Evolutionary conservation across 164 flowering plant genomes (phyloP), one percentile per base, ranked within the genome.

Genomic region (Sextonia rubra): DNA sequence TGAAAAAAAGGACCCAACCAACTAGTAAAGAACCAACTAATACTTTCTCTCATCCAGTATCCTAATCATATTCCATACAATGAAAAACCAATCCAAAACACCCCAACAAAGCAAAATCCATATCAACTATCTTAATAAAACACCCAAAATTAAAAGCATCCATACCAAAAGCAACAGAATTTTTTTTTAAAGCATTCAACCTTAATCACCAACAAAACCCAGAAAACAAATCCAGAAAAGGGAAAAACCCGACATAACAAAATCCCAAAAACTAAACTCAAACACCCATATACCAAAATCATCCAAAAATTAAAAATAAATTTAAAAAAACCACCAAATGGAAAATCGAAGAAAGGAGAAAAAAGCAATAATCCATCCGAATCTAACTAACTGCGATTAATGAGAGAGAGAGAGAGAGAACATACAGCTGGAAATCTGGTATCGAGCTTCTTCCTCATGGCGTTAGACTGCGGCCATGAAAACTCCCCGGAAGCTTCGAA

Each of bases 381-480:
- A 37, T 37, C 44, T 8, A 8, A 7, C 44, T 37, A 37, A 37
- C 44, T 37, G 5, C 44, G 44, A 7, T 8, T 37, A 3, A 65
- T 26, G 26, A 64, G 11, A 64, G 8, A 64, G 67, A 64, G 22
- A 6, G 7, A 14, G 30, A 27, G 18, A 65, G 68, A 62, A 27
- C 68, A 20, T 65, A 65, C 68, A 17, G 68, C 68, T 3, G 68
- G 68, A 30, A 65, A 65, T 14, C 68, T 47, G 37, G 68, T 65
- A 65, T 65, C 68, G 17, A 65, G 47, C 24, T 65, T 65, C 68
- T 65, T 65, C 48, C 68, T 65, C 68, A 65, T 65, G 68, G 68
- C 68, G 18, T 65, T 37, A 65, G 68, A 65, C 29, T 27, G 44
- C 47, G 47, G 22, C 68, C 68, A 30, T 65, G 22, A 65, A 65